Percentiles rank a stretch among this genome's conserved stretches.
Evolutionary conservation across 129 eudicot genomes (phyloP).

Genomic region (Helianthus annuus): HanXRQr2.0-SUNRISE NC_035433.2:142096081-142096580

Average conservation of each 20-base stretch:
- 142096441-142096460: constrained; percentile 79
- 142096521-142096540: not conserved
- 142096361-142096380: not conserved
- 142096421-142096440: constrained; percentile 64
- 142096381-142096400: constrained; percentile 9
- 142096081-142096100: not conserved
- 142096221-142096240: not conserved
- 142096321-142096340: not conserved
- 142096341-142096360: not conserved
- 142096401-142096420: constrained; percentile 63
- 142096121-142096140: not conserved
- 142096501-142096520: constrained; percentile 63
- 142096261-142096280: not conserved
- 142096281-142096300: constrained; percentile 13
- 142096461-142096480: constrained; percentile 57
- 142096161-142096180: not conserved
- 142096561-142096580: constrained; percentile 5
- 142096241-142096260: not conserved
- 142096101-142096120: not conserved
- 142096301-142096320: not conserved
- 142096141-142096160: not conserved
- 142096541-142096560: not conserved
- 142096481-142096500: constrained; percentile 66
- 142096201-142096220: not conserved
- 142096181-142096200: not conserved